Conservation (phyloP, 73 alveolate genomes). For the Tetrahymena malaccensis region DNA sequence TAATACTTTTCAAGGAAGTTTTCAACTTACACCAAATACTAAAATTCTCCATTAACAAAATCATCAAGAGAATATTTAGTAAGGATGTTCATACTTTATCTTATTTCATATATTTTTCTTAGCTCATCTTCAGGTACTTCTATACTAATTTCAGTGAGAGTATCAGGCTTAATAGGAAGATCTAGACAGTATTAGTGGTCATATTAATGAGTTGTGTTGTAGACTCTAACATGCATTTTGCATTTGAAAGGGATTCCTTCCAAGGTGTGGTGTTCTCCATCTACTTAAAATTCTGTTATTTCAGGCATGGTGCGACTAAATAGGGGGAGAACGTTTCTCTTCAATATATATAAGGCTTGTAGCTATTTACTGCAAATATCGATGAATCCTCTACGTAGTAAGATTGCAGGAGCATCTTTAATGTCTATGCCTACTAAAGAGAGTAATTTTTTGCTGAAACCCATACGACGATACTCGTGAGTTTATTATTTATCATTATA, state of each 20-base stretch:
- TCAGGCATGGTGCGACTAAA: background rate
- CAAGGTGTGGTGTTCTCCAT: background rate
- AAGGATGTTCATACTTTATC: background rate
- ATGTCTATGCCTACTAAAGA: background rate
- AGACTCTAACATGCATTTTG: background rate
- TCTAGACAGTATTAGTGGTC: background rate
- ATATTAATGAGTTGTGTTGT: background rate
- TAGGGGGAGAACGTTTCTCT: background rate
- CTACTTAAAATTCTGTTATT: background rate
- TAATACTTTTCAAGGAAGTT: background rate
- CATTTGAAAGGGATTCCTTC: background rate
- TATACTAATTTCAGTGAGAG: background rate
- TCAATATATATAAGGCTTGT: background rate
- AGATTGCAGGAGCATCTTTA: background rate
- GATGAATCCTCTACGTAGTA: background rate
- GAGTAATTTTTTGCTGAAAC: background rate
- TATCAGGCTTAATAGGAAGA: background rate
- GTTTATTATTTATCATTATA: background rate
- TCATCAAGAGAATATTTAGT: background rate
- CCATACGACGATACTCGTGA: background rate
- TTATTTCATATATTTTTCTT: background rate
- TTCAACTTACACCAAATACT: background rate
- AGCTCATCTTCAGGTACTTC: background rate
- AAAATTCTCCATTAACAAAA: background rate
- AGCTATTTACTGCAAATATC: background rate